Evolutionary conservation across 257 asterid species (phyloP), one percentile per base, ranked within the genome.

Genomic region (Solanum piurae): DNA sequence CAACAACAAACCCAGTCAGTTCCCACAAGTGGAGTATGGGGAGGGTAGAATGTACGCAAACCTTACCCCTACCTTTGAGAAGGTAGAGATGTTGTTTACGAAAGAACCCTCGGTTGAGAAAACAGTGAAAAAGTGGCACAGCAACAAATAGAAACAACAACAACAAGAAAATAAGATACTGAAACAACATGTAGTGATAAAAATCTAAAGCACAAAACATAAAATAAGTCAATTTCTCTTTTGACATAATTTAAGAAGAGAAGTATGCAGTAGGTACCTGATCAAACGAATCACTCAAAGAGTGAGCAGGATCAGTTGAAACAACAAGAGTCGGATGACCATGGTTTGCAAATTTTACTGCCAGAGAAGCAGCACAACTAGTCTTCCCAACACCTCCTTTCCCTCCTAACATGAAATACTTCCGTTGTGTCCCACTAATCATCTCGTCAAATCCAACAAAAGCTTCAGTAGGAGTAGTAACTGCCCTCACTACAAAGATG

Each of bases 321-420:
- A 94, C 94, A 82, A 95, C 92, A 58, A 93, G 89, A 38, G 96
- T 94, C 36, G 96, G 92, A 89, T 94, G 96, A 49, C 98, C 98
- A 25, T 88, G 86, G 72, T 84, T 93, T 62, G 98, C 96, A 88
- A 95, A 94, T 90, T 92, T 94, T 49, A 95, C 94, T 42, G 95
- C 98, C 83, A 95, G 94, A 46, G 98, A 93, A 64, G 98, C 98
- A 64, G 98, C 98, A 86, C 98, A 95, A 83, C 96, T 95, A 21
- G 98, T 94, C 90, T 94, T 95, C 33, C 98, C 98, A 86, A 95
- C 98, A 10, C 98, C 98, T 84, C 98, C 96, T 91, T 95, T 94
- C 88, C 98, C 98, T 69, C 98, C 98, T 84, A 95, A 62, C 98
- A 94, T 91, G 89, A 90, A 95, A 86, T 92, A 95, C 89, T 93